Evolutionary conservation across 2,329 filamentous ascomycete species (phyloP).

Genomic region (Truncatella angustata): DNA sequence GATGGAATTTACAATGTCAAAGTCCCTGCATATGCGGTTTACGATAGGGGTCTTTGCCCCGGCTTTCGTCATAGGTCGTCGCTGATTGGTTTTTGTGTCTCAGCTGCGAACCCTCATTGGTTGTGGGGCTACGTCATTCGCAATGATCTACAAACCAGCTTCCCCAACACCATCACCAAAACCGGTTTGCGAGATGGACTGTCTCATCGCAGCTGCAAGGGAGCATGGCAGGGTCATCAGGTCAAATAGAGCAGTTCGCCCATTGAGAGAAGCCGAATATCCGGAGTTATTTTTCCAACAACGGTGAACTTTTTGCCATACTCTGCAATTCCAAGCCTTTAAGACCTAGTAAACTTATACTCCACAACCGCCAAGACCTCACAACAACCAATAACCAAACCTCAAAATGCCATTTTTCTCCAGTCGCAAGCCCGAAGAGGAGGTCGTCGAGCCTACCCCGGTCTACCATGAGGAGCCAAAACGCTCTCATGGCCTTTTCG

Average conservation of each 20-base stretch:
- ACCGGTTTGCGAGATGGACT: constrained; percentile 11
- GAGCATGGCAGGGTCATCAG: neutral
- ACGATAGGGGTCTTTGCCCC: neutral
- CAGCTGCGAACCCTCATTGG: constrained; percentile 9
- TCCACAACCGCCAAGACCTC: neutral
- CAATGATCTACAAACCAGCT: neutral
- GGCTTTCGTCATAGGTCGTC: constrained; percentile 8
- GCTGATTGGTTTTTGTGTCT: constrained; percentile 8
- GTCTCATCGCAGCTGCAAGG: neutral
- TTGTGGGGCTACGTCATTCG: constrained; percentile 11
- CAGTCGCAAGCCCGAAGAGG: constrained; percentile 26
- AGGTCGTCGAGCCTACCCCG: constrained; percentile 46
- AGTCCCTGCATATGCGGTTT: constrained; percentile 9
- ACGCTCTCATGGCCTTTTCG: constrained; percentile 34
- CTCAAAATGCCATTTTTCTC: constrained; percentile 30
- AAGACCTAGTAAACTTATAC: neutral
- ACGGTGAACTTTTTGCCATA: no score
- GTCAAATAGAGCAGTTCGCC: constrained; percentile 6
- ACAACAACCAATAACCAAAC: neutral
- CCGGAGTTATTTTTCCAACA: no score
- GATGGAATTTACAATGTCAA: constrained; percentile 3
- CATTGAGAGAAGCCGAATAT: neutral
- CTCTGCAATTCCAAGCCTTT: neutral
- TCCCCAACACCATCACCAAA: constrained; percentile 4
- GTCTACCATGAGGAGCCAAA: constrained; percentile 38